These are phyloP conservation scores for Phytophthora vignae DNA, from an alignment of 352 stramenopile species.

Conservation along the genomic window DNA sequence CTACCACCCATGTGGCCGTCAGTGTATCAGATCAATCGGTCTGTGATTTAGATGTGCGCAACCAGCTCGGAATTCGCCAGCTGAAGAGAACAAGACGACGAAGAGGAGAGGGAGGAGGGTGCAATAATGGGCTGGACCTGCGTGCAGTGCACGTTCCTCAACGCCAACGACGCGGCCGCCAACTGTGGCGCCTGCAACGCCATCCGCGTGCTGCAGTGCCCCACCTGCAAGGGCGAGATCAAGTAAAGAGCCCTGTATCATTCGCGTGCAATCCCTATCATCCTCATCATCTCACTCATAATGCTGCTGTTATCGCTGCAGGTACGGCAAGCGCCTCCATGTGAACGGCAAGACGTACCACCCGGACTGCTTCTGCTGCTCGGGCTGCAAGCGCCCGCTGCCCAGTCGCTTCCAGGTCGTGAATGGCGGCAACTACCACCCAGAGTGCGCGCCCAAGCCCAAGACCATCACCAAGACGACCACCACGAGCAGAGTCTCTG, in stretches of 20 bases:
- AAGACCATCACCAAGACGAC: conserved; percentile 25
- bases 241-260: conserved; percentile 31
- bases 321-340: conserved; percentile 50
- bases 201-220: conserved; percentile 51
- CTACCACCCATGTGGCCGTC: neutral
- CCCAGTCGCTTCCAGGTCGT: conserved; percentile 53
- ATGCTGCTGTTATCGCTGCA: conserved; percentile 6
- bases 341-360: conserved; percentile 55
- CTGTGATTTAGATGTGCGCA: neutral
- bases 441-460: conserved; percentile 42
- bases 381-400: conserved; percentile 40
- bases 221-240: conserved; percentile 45
- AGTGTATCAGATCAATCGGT: neutral
- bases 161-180: conserved; percentile 41
- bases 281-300: neutral
- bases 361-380: conserved; percentile 60
- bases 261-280: neutral
- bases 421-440: conserved; percentile 49
- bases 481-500: conserved; percentile 21
- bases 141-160: conserved; percentile 54
- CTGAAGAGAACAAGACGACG: conserved; percentile 10
- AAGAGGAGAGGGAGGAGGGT: no score
- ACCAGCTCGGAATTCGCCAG: conserved; percentile 29
- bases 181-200: conserved; percentile 54
- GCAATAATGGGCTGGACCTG: conserved; percentile 48